Base-by-base conservation (phyloP, 2,329 filamentous ascomycete species). In the Penicillium brasilianum region DNA sequence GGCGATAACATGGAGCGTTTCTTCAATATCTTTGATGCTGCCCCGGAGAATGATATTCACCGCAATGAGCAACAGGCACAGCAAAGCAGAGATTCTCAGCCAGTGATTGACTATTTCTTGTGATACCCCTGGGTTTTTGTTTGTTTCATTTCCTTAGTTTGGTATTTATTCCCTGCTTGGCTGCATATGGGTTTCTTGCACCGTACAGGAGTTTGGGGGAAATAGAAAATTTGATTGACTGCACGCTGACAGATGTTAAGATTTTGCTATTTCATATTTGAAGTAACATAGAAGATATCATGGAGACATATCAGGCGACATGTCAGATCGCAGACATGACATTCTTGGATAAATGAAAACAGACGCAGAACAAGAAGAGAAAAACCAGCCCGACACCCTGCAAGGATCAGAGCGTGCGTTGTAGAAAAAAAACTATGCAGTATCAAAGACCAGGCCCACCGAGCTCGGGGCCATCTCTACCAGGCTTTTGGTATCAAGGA, bases 1-100 rank as follows among this genome's bases (percentile, higher is more conserved):
- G 94, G 92, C 76, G 93, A 97, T 74, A 90, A 89, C 0, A 94
- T 95, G 39, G 93, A 97, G 78, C 85, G 94, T 61, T 97, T 92
- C 78, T 99, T 98, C 83, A 99, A 99, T 75, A 93, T 98, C 25
- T 99, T 99, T 76, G 92, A 96, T 59, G 95, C 95, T 3, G 94
- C 95, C 30, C 95, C 95, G 2, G 95, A 99, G 77, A 80, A 99
- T 72, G 94, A 98, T 75, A 81, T 89, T 68, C 91, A 96, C 75
- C 91, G 96, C 56, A 79, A 81, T 72, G 93, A 97, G 74, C 85
- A 90, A 72, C 92, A 95, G 76, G 86, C 89, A 63, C 85, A 87
- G 73, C 84, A 87, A 69, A 81, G 79, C 58, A 86, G 87, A 62
- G 85, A 86, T 70, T 93, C 93, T 78, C 85, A 85, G 70, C 86